Base-by-base conservation (phyloP, 2,329 filamentous ascomycete genomes). In the Aaosphaeria arxii region DNA sequence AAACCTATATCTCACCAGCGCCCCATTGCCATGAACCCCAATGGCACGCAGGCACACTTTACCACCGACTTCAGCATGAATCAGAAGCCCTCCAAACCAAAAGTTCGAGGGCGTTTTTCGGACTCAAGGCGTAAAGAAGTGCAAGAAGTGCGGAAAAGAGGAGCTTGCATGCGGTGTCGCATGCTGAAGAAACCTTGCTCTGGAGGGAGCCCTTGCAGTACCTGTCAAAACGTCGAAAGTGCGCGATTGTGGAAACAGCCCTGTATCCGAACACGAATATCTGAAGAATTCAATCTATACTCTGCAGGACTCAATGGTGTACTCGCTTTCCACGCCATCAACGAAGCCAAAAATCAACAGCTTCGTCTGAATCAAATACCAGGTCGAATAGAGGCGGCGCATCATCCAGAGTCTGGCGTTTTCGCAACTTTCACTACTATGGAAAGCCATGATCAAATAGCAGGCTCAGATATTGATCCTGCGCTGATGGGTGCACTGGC, bases 151-250 rank as follows among this genome's bases (percentile, higher is more conserved):
- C 74, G 82, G 28, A 83, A 84, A 61, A 73, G 76, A 45, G 82
- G 82, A 9, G 82, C 82, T 6, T 85, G 82, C 57, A 77, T 84
- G 52, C 77, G 82, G 32, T 85, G 82, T 60, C 78, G 81, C 11
- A 84, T 85, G 81, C 68, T 85, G 28, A 85, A 84, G 67, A 85
- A 85, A 57, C 78, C 80, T 41, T 85, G 82, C 56, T 84, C 81
- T 6, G 78, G 79, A 32, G 80, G 80, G 17, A 82, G 74, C 36
- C 82, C 82, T 11, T 85, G 82, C 61, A 77, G 71, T 29, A 82
- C 80, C 7, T 85, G 82, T 53, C 73, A 73, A 44, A 77, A 77
- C 50, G 78, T 85, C n/a, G 80, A 83, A 57, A 80, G 77, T 49
- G 81, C 82, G 33, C 74, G 82, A 38, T 56, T 84, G 17, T 85